phyloP scores from a whole-genome alignment of 352 stramenopile genomes.

The Nothophytophthora sp. region DNA sequence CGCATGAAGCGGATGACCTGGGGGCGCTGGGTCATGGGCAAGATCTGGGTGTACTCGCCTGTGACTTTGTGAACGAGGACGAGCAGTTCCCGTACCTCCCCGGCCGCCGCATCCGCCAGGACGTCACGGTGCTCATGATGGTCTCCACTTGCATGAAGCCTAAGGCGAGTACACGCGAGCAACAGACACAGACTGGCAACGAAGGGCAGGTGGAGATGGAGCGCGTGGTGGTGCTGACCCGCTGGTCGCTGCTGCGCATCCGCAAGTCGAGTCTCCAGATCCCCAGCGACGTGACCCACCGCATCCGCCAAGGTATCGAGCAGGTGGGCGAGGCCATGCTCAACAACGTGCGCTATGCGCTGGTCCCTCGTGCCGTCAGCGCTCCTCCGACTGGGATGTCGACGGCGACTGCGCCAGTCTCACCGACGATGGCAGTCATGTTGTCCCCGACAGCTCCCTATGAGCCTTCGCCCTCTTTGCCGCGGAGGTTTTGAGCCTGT shows the following conservation, averaged over 20 bases:
- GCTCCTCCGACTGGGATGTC: constrained; percentile 8
- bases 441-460: constrained; percentile 8
- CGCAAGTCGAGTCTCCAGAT: constrained; percentile 21
- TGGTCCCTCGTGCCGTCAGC: constrained; percentile 8
- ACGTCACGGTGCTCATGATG: constrained; percentile 39
- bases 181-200: background rate
- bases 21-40: constrained; percentile 16
- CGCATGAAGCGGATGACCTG: constrained; percentile 18
- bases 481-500: constrained; percentile 17
- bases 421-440: constrained; percentile 4
- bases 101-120: constrained; percentile 29
- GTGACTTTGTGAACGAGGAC: constrained; percentile 49
- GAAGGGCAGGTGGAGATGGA: constrained; percentile 21
- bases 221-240: constrained; percentile 24
- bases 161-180: background rate
- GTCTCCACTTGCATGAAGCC: constrained; percentile 24
- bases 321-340: constrained; percentile 36
- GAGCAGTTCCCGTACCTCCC: constrained; percentile 34
- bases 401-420: background rate
- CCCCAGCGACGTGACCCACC: constrained; percentile 19
- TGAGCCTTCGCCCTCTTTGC: background rate
- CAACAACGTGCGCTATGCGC: constrained; percentile 28
- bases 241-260: constrained; percentile 34
- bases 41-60: constrained; percentile 33
- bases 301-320: constrained; percentile 30